These are phyloP conservation scores for Lumnitzera littorea DNA, from an alignment of 345 rosid genomes.

Conservation along the genomic window DNA sequence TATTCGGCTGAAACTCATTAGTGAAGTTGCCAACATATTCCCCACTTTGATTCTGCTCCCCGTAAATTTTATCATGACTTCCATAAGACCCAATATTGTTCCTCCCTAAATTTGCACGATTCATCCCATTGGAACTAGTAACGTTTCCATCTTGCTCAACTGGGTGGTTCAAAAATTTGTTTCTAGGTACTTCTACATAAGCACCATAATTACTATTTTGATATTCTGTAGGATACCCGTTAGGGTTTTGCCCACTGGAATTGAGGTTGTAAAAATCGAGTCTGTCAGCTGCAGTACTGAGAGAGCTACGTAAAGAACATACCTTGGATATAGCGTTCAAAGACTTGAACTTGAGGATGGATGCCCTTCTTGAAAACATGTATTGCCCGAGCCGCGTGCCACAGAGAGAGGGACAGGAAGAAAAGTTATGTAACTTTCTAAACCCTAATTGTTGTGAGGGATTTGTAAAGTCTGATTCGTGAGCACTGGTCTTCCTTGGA, in stretches of 20 bases:
- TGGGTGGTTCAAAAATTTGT: slow-evolving; percentile 6
- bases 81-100: slow-evolving; percentile 1
- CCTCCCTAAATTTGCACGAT: slow-evolving; percentile 4
- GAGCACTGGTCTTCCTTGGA: too few relatives aligned
- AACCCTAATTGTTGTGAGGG: too few relatives aligned
- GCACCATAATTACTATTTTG: slow-evolving; percentile 17
- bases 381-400: too few relatives aligned
- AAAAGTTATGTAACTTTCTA: too few relatives aligned
- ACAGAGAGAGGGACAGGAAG: too few relatives aligned
- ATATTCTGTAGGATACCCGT: slow-evolving; percentile 6
- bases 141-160: slow-evolving; percentile 16
- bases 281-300: slow-evolving; percentile 46
- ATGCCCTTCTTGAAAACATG: slow-evolving; percentile 36
- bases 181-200: slow-evolving; percentile 7
- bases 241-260: slow-evolving; percentile 13
- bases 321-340: slow-evolving; percentile 22
- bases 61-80: slow-evolving; percentile 10
- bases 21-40: slow-evolving; percentile 7
- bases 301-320: slow-evolving; percentile 21
- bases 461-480: too few relatives aligned
- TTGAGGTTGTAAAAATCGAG: slow-evolving; percentile 25
- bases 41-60: slow-evolving; percentile 9
- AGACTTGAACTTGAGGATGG: slow-evolving; percentile 20
- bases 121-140: slow-evolving; percentile 10
- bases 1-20: slow-evolving; percentile 11